Evolutionary conservation across 2,329 filamentous ascomycete genomes (phyloP).

Genomic region (Botryotinia convoluta): DNA sequence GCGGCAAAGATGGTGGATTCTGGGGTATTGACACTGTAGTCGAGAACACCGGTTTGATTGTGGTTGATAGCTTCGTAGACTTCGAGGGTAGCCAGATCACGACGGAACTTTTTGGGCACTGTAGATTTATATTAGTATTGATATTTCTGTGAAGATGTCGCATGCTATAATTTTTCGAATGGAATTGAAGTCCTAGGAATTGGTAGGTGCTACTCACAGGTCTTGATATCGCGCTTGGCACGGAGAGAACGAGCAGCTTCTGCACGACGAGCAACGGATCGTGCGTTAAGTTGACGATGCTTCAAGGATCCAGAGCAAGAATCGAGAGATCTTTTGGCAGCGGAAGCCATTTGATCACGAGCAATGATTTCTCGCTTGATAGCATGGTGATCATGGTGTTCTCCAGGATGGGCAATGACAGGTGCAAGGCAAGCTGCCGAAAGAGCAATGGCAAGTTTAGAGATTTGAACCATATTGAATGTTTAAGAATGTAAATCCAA

Average conservation of each 20-base stretch:
- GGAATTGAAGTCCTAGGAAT: not conserved
- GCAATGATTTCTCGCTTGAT: conserved; percentile 18
- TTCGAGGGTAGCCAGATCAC: conserved; percentile 18
- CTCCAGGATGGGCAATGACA: conserved; percentile 18
- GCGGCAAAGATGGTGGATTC: conserved; percentile 39
- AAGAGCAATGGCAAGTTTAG: conserved; percentile 3
- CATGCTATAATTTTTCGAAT: not conserved
- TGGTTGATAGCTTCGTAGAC: conserved; percentile 21
- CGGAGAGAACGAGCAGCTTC: conserved; percentile 34
- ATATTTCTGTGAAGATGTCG: too few relatives aligned
- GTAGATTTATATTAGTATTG: not conserved
- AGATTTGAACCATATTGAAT: conserved; percentile 17
- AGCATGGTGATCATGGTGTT: conserved; percentile 13
- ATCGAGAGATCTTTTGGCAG: conserved; percentile 29
- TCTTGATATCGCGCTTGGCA: conserved; percentile 9
- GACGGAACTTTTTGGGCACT: conserved; percentile 20
- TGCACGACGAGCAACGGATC: conserved; percentile 38
- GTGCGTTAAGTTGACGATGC: conserved; percentile 38
- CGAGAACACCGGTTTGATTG: conserved; percentile 16
- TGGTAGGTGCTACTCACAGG: not conserved
- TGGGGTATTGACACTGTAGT: conserved; percentile 20
- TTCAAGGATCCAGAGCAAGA: conserved; percentile 40
- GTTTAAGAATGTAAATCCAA: not conserved
- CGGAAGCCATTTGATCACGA: conserved; percentile 16
- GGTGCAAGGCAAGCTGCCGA: not conserved